Evolutionary conservation across 73 alveolate species (phyloP).

Genomic region (Paramecium sonneborni): DNA sequence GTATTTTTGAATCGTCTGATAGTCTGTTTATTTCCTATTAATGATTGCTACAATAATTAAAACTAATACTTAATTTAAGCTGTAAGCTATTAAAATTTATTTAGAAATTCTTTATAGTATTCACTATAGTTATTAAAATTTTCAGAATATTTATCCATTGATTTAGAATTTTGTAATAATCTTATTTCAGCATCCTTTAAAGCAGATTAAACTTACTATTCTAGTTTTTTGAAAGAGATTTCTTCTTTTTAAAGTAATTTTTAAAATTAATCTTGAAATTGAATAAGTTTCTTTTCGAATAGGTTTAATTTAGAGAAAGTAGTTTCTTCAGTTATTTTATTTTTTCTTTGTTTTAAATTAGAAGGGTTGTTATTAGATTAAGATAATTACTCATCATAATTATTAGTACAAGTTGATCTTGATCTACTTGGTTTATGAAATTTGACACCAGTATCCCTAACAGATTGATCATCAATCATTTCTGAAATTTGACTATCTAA

Average conservation of each 20-base stretch:
- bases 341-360: not conserved
- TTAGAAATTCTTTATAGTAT: not conserved
- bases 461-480: not conserved
- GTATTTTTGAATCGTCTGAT: not conserved
- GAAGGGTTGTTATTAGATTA: not conserved
- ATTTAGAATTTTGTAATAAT: not conserved
- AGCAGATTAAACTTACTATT: not conserved
- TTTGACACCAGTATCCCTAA: not conserved
- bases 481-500: not conserved
- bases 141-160: not conserved
- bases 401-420: slow-evolving; percentile 23
- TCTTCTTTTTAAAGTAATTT: not conserved
- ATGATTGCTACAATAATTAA: not conserved
- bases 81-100: not conserved
- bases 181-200: not conserved
- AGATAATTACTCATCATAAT: not conserved
- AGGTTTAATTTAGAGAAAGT: not conserved
- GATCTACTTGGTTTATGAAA: slow-evolving; percentile 28
- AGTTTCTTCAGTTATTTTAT: not conserved
- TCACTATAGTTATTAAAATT: not conserved
- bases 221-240: not conserved
- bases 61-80: not conserved
- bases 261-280: not conserved
- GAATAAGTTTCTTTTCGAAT: not conserved
- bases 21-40: not conserved